A percentile compares a stretch with the other conserved stretches of the same genome.
Evolutionary conservation across 2,329 filamentous ascomycete species (phyloP).

Genomic region (Pseudogymnoascus sp.): DNA sequence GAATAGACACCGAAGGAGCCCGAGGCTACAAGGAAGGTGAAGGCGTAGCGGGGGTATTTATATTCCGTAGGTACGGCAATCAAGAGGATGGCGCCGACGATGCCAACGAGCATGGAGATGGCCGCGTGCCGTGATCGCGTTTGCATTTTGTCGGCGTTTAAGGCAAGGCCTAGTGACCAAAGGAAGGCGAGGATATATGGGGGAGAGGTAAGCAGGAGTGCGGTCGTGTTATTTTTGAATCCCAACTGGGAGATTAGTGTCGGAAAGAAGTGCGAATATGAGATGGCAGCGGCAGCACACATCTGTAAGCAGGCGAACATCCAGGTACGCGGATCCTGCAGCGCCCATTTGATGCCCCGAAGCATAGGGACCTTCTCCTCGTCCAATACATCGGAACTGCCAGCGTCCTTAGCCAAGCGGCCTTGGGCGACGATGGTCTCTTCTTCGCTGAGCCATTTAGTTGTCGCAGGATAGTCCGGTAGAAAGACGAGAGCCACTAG

Average conservation of each 20-base stretch:
- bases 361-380: background rate
- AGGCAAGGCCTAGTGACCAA: conserved; percentile 1
- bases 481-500: conserved; percentile 12
- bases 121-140: conserved; percentile 15
- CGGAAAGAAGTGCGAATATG: conserved; percentile 10
- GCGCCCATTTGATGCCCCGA: background rate
- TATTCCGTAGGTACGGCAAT: background rate
- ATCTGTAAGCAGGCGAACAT: conserved; percentile 2
- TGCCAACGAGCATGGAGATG: conserved; percentile 10
- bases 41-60: conserved; percentile 11
- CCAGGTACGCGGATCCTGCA: background rate
- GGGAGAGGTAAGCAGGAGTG: conserved; percentile 7
- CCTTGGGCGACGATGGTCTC: conserved; percentile 9
- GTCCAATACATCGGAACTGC: background rate
- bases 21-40: conserved; percentile 9
- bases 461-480: conserved; percentile 9
- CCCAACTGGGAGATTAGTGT: conserved; percentile 9
- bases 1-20: conserved; percentile 12
- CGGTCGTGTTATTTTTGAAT: conserved; percentile 10
- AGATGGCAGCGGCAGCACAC: background rate
- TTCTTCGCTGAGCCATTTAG: conserved; percentile 10
- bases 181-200: conserved; percentile 10
- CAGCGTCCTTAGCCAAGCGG: conserved; percentile 3
- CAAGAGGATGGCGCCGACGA: conserved; percentile 10
- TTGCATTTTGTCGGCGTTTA: conserved; percentile 10